These are phyloP conservation scores for Solanum chmielewskii DNA, from an alignment of 257 asterid genomes.

Conservation along the genomic window DNA sequence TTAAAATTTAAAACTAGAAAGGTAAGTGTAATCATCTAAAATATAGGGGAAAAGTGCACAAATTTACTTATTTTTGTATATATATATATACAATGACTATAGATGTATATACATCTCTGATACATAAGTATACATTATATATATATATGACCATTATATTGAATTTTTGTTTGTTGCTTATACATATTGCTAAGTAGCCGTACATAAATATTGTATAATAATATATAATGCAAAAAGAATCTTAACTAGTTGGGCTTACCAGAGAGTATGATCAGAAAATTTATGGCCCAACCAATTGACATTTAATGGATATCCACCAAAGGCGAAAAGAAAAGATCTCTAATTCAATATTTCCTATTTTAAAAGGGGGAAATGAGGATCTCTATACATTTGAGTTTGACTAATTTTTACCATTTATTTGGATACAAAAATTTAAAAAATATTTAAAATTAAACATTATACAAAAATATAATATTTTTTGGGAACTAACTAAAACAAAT, in stretches of 20 bases:
- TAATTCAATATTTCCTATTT: too few relatives aligned
- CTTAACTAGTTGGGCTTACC: background rate
- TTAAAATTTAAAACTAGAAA: too few relatives aligned
- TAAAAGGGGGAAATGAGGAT: background rate
- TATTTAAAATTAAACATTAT: too few relatives aligned
- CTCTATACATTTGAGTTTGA: background rate
- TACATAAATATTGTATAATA: background rate
- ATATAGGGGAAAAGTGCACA: too few relatives aligned
- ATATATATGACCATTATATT: background rate
- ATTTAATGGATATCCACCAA: background rate
- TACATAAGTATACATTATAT: too few relatives aligned
- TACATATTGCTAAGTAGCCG: background rate
- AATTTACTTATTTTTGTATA: too few relatives aligned
- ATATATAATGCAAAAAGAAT: background rate
- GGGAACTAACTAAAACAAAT: background rate
- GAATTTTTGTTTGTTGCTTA: background rate
- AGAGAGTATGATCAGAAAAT: background rate
- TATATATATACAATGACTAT: too few relatives aligned
- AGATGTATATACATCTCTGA: too few relatives aligned
- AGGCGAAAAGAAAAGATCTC: background rate
- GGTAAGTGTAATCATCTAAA: too few relatives aligned
- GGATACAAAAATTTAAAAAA: too few relatives aligned
- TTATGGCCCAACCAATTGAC: background rate
- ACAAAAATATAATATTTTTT: too few relatives aligned
- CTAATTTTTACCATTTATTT: background rate